phyloP scores from a whole-genome alignment of 2,329 filamentous ascomycete species.

The Cladosporium colombiae region DNA sequence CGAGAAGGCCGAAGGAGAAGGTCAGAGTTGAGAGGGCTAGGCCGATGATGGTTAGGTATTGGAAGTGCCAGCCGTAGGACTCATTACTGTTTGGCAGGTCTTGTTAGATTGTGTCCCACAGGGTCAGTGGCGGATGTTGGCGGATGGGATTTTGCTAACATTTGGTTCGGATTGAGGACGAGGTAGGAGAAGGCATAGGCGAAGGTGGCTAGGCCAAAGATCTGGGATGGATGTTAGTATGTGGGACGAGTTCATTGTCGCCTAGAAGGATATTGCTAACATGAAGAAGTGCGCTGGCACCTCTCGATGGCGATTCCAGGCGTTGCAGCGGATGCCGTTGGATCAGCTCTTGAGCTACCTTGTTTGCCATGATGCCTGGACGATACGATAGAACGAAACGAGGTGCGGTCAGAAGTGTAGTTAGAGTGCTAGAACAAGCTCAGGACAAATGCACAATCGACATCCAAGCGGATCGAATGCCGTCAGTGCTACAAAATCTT shows the following conservation, averaged over 20 bases:
- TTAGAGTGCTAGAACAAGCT: neutral
- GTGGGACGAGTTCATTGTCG: neutral
- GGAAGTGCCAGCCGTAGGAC: constrained; percentile 68
- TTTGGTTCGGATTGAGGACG: constrained; percentile 39
- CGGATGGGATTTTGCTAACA: constrained; percentile 31
- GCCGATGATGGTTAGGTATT: constrained; percentile 75
- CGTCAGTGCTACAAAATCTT: constrained; percentile 2
- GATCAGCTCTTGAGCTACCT: constrained; percentile 32
- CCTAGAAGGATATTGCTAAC: constrained; percentile 26
- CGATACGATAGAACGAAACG: neutral
- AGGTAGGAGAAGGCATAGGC: constrained; percentile 48
- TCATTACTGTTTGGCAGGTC: no score
- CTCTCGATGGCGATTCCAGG: constrained; percentile 64
- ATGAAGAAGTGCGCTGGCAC: constrained; percentile 65
- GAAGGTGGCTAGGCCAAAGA: constrained; percentile 46
- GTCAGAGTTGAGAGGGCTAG: constrained; percentile 62
- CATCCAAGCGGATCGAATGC: neutral
- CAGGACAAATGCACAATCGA: neutral
- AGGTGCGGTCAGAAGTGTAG: neutral
- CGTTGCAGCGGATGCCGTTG: constrained; percentile 64
- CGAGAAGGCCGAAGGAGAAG: constrained; percentile 62
- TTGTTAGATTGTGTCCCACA: neutral
- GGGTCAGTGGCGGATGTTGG: neutral
- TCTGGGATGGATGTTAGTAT: constrained; percentile 1
- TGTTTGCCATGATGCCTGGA: constrained; percentile 25